Conservation (phyloP, 1,139 yeast genomes). For the Zygosaccharomyces pseudobailii region DNA sequence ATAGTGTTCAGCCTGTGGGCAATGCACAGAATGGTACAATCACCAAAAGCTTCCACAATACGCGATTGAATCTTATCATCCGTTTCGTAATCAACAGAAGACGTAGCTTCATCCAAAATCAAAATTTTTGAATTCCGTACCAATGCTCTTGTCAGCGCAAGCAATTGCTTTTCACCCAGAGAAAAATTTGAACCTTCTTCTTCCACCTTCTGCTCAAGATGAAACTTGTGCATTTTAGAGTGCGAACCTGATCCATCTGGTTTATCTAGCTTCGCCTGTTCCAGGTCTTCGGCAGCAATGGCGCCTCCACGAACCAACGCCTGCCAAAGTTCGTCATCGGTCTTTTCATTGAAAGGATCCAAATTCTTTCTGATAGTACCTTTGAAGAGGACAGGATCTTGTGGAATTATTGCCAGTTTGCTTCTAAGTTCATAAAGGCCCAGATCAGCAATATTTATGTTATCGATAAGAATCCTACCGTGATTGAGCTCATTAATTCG, state of each 20-base stretch:
- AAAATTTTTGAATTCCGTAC: constrained; percentile 64
- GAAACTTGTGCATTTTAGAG: constrained; percentile 51
- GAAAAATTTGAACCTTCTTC: constrained; percentile 75
- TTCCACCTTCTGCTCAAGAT: constrained; percentile 59
- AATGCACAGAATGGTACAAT: constrained; percentile 70
- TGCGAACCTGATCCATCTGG: constrained; percentile 25
- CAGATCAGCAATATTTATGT: constrained; percentile 42
- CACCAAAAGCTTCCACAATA: constrained; percentile 53
- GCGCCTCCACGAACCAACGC: constrained; percentile 61
- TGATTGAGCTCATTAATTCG: constrained; percentile 44
- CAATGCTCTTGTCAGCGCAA: constrained; percentile 73
- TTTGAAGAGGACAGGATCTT: constrained; percentile 56
- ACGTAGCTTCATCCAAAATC: constrained; percentile 78
- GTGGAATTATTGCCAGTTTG: constrained; percentile 55
- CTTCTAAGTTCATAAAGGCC: constrained; percentile 47
- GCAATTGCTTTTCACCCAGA: constrained; percentile 70
- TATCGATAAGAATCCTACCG: constrained; percentile 49
- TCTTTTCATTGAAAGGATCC: constrained; percentile 50
- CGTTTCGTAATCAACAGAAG: constrained; percentile 75
- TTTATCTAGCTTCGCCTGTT: constrained; percentile 30
- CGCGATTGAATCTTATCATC: constrained; percentile 67
- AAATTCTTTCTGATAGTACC: constrained; percentile 52
- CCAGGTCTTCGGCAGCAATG: constrained; percentile 40
- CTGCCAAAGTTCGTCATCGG: constrained; percentile 46
- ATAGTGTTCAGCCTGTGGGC: constrained; percentile 76